Percentiles rank a stretch among this genome's conserved stretches.
Evolutionary conservation across 495 filamentous ascomycete species (phyloP).

Genomic region (Penicillium diatomitis): DNA sequence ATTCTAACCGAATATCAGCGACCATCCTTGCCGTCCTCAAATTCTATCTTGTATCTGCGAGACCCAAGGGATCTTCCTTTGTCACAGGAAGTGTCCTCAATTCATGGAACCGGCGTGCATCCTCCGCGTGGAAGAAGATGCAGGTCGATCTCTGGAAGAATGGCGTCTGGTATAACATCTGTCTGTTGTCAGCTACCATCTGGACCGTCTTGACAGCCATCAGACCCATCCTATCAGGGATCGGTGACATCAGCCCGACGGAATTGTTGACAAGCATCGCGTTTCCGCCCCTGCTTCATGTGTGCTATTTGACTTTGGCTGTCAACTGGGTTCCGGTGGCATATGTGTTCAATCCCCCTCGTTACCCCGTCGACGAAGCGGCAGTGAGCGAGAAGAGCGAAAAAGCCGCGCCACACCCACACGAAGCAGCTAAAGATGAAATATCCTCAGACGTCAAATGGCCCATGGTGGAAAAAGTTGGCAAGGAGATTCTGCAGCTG

Average conservation of each 20-base stretch:
- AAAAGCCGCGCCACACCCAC: neutral
- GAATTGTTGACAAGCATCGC: conserved; percentile 13
- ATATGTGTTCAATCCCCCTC: conserved; percentile 19
- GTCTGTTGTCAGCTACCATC: conserved; percentile 10
- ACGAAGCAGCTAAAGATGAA: neutral
- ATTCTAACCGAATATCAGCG: conserved; percentile 7
- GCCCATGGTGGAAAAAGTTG: neutral
- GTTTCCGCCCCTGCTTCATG: conserved; percentile 23
- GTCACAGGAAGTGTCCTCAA: conserved; percentile 30
- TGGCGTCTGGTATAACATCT: conserved; percentile 15
- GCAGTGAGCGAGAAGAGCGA: no score
- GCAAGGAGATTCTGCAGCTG: conserved; percentile 1
- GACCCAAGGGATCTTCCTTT: conserved; percentile 29
- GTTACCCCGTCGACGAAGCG: neutral
- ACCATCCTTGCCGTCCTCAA: conserved; percentile 19
- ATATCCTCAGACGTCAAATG: neutral
- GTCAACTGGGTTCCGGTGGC: conserved; percentile 21
- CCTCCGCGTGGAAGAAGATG: conserved; percentile 5
- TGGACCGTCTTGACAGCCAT: conserved; percentile 5
- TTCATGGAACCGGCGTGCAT: conserved; percentile 14
- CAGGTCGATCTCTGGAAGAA: conserved; percentile 15
- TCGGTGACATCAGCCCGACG: neutral
- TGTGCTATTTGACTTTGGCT: conserved; percentile 14
- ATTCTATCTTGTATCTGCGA: conserved; percentile 22
- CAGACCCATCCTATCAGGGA: neutral